Conservation (phyloP, 192 early-diverging fungal genomes). For the Mortierella alpina region DNA sequence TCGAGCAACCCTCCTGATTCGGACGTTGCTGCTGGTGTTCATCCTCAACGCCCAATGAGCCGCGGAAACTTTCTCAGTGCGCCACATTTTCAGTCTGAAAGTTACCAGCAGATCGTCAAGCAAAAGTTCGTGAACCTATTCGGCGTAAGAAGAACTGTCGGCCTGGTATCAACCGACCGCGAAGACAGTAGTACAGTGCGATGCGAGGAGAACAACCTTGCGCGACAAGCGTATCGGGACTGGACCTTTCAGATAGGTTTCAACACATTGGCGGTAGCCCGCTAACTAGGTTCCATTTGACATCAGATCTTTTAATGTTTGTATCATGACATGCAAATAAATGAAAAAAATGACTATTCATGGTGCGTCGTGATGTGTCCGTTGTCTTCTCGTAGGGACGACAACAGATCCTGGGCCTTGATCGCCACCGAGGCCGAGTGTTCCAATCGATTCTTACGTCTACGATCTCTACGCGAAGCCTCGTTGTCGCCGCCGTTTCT, state of each 20-base stretch:
- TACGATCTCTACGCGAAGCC: slow-evolving; percentile 43
- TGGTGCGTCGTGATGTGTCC: slow-evolving; percentile 1
- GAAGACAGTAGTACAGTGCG: too few relatives aligned
- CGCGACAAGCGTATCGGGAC: neutral
- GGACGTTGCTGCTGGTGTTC: neutral
- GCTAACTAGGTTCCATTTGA: neutral
- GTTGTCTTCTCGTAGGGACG: slow-evolving; percentile 36
- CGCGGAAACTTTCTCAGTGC: slow-evolving; percentile 12
- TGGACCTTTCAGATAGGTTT: slow-evolving; percentile 41
- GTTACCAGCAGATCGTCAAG: slow-evolving; percentile 7
- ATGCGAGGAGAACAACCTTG: too few relatives aligned
- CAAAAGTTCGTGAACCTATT: slow-evolving; percentile 27
- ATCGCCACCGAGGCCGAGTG: slow-evolving; percentile 34
- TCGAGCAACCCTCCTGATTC: neutral
- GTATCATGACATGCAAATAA: neutral
- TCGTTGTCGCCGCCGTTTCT: slow-evolving; percentile 72
- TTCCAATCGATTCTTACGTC: slow-evolving; percentile 35
- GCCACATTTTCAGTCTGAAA: slow-evolving; percentile 26
- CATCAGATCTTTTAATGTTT: neutral
- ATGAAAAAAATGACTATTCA: slow-evolving; percentile 6
- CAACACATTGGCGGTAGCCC: slow-evolving; percentile 19
- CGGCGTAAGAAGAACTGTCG: neutral
- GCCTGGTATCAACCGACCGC: neutral
- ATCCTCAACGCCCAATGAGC: neutral
- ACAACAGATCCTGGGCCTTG: slow-evolving; percentile 50